These are phyloP conservation scores for Pecoramyces ruminantium DNA, from an alignment of 192 early-diverging fungal genomes.

Conservation along the genomic window DNA sequence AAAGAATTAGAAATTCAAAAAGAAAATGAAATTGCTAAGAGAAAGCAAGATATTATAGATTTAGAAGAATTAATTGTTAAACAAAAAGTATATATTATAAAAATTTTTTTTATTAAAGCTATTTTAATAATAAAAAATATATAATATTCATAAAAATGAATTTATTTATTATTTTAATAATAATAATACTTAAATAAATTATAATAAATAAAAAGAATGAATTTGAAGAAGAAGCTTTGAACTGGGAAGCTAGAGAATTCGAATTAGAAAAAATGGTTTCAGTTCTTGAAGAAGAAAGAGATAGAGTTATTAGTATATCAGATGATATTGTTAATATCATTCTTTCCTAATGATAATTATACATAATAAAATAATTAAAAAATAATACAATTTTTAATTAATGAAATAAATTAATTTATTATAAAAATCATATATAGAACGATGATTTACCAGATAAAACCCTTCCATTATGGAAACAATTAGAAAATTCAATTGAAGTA, in stretches of 20 bases:
- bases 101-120: too few species aligned
- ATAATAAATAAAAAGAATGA: slow-evolving; percentile 7
- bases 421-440: too few species aligned
- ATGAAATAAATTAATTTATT: not conserved
- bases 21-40: slow-evolving; percentile 7
- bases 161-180: too few species aligned
- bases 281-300: slow-evolving; percentile 22
- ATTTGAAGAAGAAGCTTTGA: slow-evolving; percentile 13
- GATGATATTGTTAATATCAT: not conserved
- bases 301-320: slow-evolving; percentile 17
- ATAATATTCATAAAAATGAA: too few species aligned
- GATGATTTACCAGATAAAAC: slow-evolving; percentile 17
- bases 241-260: slow-evolving; percentile 26
- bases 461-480: slow-evolving; percentile 27
- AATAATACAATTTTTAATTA: slow-evolving; percentile 14
- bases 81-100: too few species aligned
- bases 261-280: slow-evolving; percentile 17
- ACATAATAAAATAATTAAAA: too few species aligned
- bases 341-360: too few species aligned
- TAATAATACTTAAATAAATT: not conserved
- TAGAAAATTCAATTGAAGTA: slow-evolving; percentile 11
- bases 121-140: too few species aligned
- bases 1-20: slow-evolving; percentile 6
- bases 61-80: slow-evolving; percentile 9
- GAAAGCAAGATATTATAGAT: slow-evolving; percentile 3